Evolutionary conservation across 176 grass and related monocot genomes (phyloP), one percentile per base, ranked within the genome.

Genomic region (Bonia amplexicaulis): DNA sequence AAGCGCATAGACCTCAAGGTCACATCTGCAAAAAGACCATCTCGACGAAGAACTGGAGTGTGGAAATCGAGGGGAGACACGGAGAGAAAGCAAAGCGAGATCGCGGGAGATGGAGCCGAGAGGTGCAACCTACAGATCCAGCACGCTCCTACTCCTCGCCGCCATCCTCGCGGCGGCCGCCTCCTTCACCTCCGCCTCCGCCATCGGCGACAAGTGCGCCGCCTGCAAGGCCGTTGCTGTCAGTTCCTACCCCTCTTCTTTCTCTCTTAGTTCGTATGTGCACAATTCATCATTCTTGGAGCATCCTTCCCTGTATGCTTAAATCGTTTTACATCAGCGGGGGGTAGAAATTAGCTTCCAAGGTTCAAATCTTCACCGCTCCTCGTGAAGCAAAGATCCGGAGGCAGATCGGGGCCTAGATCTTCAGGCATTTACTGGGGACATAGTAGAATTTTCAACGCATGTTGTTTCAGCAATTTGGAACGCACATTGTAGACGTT

Each of bases 141-240:
- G 60, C 27, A 46, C 2, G 67, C 27, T 86, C 58, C 45, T 84
- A 0, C 20, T 92, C 65, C 62, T 94, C 29, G 4, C 63, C 67
- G 37, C 49, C 61, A 3, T 90, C 12, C 73, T 73, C 11, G 20
- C 84, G 0, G 76, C 77, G 46, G 65, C 77, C 19, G 3, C 46
- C 29, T 42, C 46, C 31, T 49, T 62, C 13, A 62, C 81, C 54
- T 89, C 87, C 17, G 73, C 92, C 74, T 88, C 85, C 17, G 85
- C 87, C 61, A 93, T 98, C 60, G 93, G 88, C 12, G 91, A 98
- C 85, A 95, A 92, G 75, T 98, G 93, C 80, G 91, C 85, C 33
- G 95, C 95, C 69, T 98, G 95, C 91, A 91, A 89, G 51, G 95
- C 93, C 46, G 91, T 98, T 73, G 95, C 95, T 76, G 93, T 98